Evolutionary conservation across 2,329 filamentous ascomycete genomes (phyloP), one percentile per base, ranked within the genome.

Genomic region (Aspergillus ochraceoroseus): DNA sequence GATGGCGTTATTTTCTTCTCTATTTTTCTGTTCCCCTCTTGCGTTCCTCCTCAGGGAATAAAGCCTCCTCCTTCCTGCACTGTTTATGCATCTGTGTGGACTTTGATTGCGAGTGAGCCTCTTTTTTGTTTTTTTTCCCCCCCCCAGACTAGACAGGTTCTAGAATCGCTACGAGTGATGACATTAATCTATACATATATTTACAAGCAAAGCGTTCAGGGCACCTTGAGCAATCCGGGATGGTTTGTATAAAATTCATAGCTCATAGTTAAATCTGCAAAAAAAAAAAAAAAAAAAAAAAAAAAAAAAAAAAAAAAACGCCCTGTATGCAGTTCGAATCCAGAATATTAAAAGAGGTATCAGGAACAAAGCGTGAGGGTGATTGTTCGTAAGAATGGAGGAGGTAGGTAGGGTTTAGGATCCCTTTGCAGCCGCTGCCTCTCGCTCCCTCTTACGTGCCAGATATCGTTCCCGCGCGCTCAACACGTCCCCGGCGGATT

Each of bases 391-490:
- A n/a, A n/a, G n/a, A n/a, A n/a, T 5, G 6, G 20, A 31, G 28
- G 7, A 15, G 1, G 13, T 15, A 15, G 5, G 17, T 11, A 14
- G 8, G 15, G 4, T 4, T 27, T 32, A 52, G 3, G 38, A 38
- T 18, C 40, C 46, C 39, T 59, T 59, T 17, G 58, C 58, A 22
- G 58, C 58, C n/a, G 61, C 61, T 38, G 61, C 61, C 37, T 66
- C 67, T 43, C 63, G 58, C 46, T 80, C 77, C 46, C 63, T 70
- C 65, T 80, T 81, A 48, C 78, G 64, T 37, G 77, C 74, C 52
- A 82, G 57, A 55, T 79, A 82, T 30, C 79, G 66, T 57, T 81
- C 79, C 51, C 72, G 76, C 3, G 79, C 79, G 55, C 76, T 76
- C 44, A 68, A 72, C 26, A 82, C 75, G 42, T 81, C 77, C 8